Conservation (phyloP, 2,329 filamentous ascomycete species). For the Curvularia sp. region DNA sequence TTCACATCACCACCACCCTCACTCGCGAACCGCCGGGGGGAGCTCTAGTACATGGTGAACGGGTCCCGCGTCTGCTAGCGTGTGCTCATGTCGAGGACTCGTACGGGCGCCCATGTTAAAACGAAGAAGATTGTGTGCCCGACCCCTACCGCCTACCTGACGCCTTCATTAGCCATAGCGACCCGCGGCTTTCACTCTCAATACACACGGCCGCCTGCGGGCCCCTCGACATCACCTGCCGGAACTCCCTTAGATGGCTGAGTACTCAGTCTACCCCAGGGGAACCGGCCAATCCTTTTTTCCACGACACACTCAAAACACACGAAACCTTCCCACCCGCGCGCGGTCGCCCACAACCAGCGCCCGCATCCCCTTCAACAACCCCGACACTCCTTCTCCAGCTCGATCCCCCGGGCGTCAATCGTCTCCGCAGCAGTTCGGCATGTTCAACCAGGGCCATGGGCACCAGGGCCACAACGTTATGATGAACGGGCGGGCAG, state of each 20-base stretch:
- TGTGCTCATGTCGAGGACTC: constrained; percentile 45
- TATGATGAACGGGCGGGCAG: constrained; percentile 75
- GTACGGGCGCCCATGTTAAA: constrained; percentile 57
- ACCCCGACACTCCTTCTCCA: constrained; percentile 63
- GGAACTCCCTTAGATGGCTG: constrained; percentile 67
- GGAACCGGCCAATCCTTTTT: constrained; percentile 68
- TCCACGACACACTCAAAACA: constrained; percentile 60
- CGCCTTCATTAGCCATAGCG: constrained; percentile 30
- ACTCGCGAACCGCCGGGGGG: constrained; percentile 19
- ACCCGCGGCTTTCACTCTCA: constrained; percentile 35
- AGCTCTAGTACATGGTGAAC: constrained; percentile 37
- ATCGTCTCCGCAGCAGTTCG: constrained; percentile 58
- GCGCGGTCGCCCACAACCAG: constrained; percentile 57
- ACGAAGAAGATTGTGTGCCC: constrained; percentile 57
- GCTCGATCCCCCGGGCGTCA: constrained; percentile 64
- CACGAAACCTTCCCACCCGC: constrained; percentile 56
- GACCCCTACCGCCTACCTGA: constrained; percentile 55
- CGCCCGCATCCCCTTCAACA: constrained; percentile 54
- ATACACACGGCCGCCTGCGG: constrained; percentile 44
- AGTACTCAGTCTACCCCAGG: constrained; percentile 69
- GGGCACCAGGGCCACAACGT: constrained; percentile 74
- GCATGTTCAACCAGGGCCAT: constrained; percentile 75
- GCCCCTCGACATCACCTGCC: constrained; percentile 29
- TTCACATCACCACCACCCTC: constrained; percentile 14
- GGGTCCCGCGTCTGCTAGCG: constrained; percentile 37